Evolutionary conservation across 2,329 filamentous ascomycete genomes (phyloP).

Genomic region (Cordyceps militaris): DNA sequence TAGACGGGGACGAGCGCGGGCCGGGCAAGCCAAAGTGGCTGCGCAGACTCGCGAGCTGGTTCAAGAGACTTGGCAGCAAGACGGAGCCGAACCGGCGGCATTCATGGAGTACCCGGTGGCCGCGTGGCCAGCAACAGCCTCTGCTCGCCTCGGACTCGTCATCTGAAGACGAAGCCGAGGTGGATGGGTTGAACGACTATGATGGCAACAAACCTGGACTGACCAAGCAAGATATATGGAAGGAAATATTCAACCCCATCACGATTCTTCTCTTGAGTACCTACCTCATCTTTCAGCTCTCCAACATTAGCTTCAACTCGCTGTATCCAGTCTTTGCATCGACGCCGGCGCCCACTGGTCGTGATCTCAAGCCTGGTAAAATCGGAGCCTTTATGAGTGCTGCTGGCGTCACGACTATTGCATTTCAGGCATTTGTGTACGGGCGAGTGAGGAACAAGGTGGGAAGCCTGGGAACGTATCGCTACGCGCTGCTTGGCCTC

Average conservation of each 20-base stretch:
- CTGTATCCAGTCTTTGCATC: slow-evolving; percentile 91
- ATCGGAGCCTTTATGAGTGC: slow-evolving; percentile 83
- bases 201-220: slow-evolving; percentile 20
- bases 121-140: slow-evolving; percentile 23
- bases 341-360: slow-evolving; percentile 65
- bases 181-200: slow-evolving; percentile 14
- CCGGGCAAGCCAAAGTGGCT: slow-evolving; percentile 30
- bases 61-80: slow-evolving; percentile 8
- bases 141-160: slow-evolving; percentile 23
- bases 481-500: slow-evolving; percentile 69
- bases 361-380: slow-evolving; percentile 65
- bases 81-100: slow-evolving; percentile 18
- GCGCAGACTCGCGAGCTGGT: slow-evolving; percentile 23
- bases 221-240: slow-evolving; percentile 36
- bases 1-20: slow-evolving; percentile 25
- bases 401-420: slow-evolving; percentile 75
- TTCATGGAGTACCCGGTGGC: slow-evolving; percentile 35
- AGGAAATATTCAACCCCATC: slow-evolving; percentile 66
- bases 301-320: slow-evolving; percentile 92
- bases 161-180: slow-evolving; percentile 21
- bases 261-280: slow-evolving; percentile 75
- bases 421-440: slow-evolving; percentile 85
- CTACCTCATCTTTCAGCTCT: slow-evolving; percentile 88
- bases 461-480: slow-evolving; percentile 82
- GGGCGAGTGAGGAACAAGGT: slow-evolving; percentile 68